Percentiles rank a stretch among this genome's conserved stretches.
Evolutionary conservation across 768 basidiomycete species (phyloP).

Genomic region (Tylopilus subfusipes): DNA sequence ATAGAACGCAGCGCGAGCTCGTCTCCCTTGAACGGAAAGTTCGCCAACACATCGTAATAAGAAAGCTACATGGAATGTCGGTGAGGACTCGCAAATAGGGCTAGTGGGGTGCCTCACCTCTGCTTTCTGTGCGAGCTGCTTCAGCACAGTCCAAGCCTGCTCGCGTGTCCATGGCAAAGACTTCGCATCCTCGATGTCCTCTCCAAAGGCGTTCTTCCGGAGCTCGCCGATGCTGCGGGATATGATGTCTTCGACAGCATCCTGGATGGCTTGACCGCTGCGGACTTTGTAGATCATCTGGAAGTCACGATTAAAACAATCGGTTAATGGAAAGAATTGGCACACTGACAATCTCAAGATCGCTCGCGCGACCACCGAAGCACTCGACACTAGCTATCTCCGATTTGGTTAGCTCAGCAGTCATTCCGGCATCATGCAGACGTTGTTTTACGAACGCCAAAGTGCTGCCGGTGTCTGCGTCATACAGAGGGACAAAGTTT

Average conservation of each 20-base stretch:
- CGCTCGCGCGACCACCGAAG: conserved; percentile 88
- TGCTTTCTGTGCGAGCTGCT: conserved; percentile 58
- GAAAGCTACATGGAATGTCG: conserved; percentile 47
- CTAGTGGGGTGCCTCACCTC: conserved; percentile 44
- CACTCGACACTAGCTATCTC: conserved; percentile 61
- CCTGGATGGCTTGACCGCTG: conserved; percentile 64
- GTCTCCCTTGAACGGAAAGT: conserved; percentile 91
- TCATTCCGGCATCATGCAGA: conserved; percentile 54
- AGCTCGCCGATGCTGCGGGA: conserved; percentile 74
- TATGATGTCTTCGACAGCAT: conserved; percentile 90
- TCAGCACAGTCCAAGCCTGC: conserved; percentile 85
- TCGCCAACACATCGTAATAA: conserved; percentile 77
- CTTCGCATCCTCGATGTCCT: conserved; percentile 87
- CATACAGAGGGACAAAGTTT: conserved; percentile 71
- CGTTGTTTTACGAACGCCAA: conserved; percentile 80
- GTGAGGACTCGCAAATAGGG: conserved; percentile 21
- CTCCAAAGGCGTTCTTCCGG: conserved; percentile 89
- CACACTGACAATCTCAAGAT: conserved; percentile 72
- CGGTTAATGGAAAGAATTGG: not conserved
- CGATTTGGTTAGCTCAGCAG: conserved; percentile 50
- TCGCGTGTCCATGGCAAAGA: conserved; percentile 77
- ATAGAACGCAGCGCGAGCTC: conserved; percentile 75
- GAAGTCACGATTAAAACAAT: not conserved
- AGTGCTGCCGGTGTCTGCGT: conserved; percentile 80
- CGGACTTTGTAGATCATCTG: conserved; percentile 85